Evolutionary conservation across 2,329 filamentous ascomycete genomes (phyloP), one percentile per base, ranked within the genome.

Genomic region (Daldinia sp.): DNA sequence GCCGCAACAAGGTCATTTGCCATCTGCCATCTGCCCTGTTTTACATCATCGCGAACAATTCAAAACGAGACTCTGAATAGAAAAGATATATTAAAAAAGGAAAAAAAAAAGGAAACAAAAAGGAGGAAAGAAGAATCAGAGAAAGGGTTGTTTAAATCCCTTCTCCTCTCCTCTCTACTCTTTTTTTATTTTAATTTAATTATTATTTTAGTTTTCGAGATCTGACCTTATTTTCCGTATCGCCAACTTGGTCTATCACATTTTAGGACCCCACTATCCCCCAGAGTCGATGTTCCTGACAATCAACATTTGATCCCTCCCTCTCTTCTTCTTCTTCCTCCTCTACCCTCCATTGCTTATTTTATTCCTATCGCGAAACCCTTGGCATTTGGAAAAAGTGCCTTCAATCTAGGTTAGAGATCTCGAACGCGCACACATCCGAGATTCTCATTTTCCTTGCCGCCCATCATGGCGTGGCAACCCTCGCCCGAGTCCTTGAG

Each of bases 401-500:
- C 32, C 29, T 51, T 7, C 43, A 34, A 45, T 34, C 43, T 23
- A 50, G 35, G 9, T 13, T 15, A 17, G 21, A 10, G 15, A 37
- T 30, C 51, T 56, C 47, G 25, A 53, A 61, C 50, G 50, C 55
- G 43, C 58, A 56, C 54, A 58, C 27, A 48, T 59, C 55, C 37
- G 52, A 55, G 39, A 54, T 67, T 58, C 50, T 58, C 37, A 30
- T 41, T 66, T n/a, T 53, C 59, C 65, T 63, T 67, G 70, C 68
- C 68, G 63, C 64, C 73, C 74, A 80, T 74, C 76, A 97, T 97
- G 94, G 87, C 90, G 79, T 99, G 95, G 95, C 92, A 96, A 82
- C 95, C 95, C 66, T 84, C 91, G 74, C 87, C 90, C 73, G 92
- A 94, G 83, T 93, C 90, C 77, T 84, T 99, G 83, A 86, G 86